Base-by-base conservation (phyloP, 2,329 filamentous ascomycete species). In the Fusarium sp. region DNA sequence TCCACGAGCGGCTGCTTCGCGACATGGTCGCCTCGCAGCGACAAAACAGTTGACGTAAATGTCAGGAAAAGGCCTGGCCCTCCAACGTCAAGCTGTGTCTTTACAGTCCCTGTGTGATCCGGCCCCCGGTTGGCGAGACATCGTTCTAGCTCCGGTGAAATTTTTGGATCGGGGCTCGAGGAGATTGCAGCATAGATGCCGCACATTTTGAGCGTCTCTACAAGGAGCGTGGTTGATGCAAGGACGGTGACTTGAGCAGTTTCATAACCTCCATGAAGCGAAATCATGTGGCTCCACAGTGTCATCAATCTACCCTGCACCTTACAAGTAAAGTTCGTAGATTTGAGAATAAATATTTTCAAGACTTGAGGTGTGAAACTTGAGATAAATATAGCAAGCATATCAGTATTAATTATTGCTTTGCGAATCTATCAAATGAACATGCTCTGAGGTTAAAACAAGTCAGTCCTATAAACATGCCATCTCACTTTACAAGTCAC, bases 11-110 rank as follows among this genome's bases (percentile, higher is more conserved):
- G 95, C 73, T 98, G 95, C 31, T 77, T 73, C 7, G 88, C 85
- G 45, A 95, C 72, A 60, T 85, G 80, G 45, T 87, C 83, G 23
- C 94, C 94, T 67, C 95, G 87, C n/a, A 99, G 80, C 4, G 93
- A 88, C n/a, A 98, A 84, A 1, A 99, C 94, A 0, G 93, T 96
- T 7, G 94, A 95, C 11, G 87, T 84, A 70, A 96, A 90, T 14
- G 80, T 82, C 58, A 94, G 67, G 65, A 79, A 77, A 56, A 81
- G 71, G 17, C 66, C 49, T 54, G 54, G 15, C 36, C 71, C 70
- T 45, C 65, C 53, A 11, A 50, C 45, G n/a, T 67, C 54, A 11
- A 78, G 51, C 54, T 62, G 67, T 43, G 65, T 69, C 53, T 75
- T 69, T 17, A 77, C 71, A 27, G 79, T 76, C 33, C 82, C 84